Percentiles rank a stretch among this genome's conserved stretches.
Conservation (phyloP, 805 yeast species). For the Sugiyamaella valdiviana region DNA sequence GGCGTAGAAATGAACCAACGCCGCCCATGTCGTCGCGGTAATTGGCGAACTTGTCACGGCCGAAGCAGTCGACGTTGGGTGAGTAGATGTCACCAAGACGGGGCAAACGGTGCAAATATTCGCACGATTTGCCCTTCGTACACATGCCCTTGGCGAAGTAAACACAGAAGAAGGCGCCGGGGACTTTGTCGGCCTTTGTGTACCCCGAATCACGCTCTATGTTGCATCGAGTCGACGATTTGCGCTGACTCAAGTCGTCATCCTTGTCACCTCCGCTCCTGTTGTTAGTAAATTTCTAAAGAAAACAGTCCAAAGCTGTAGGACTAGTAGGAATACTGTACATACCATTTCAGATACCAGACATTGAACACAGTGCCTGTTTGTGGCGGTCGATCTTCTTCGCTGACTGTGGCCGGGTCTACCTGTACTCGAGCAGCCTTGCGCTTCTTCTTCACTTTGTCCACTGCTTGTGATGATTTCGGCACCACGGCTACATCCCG, state of each 20-base stretch:
- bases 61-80: slow-evolving; percentile 81
- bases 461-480: not conserved
- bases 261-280: slow-evolving; percentile 61
- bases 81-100: slow-evolving; percentile 48
- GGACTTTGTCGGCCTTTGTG: slow-evolving; percentile 57
- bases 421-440: slow-evolving; percentile 63
- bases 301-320: not conserved
- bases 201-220: slow-evolving; percentile 63
- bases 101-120: slow-evolving; percentile 75
- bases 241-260: slow-evolving; percentile 35
- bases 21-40: slow-evolving; percentile 94
- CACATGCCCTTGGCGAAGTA: slow-evolving; percentile 90
- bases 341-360: slow-evolving; percentile 87
- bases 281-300: not conserved
- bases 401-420: slow-evolving; percentile 51
- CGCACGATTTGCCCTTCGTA: slow-evolving; percentile 67
- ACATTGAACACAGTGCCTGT: slow-evolving; percentile 75
- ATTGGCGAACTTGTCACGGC: slow-evolving; percentile 75
- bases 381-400: slow-evolving; percentile 65
- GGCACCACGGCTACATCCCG: not conserved
- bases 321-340: no score
- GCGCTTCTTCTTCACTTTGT: slow-evolving; percentile 7
- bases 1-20: slow-evolving; percentile 67
- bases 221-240: slow-evolving; percentile 55
- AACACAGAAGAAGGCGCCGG: slow-evolving; percentile 55